phyloP scores from a whole-genome alignment of 352 stramenopile species.

The Phytophthora citricola region DNA sequence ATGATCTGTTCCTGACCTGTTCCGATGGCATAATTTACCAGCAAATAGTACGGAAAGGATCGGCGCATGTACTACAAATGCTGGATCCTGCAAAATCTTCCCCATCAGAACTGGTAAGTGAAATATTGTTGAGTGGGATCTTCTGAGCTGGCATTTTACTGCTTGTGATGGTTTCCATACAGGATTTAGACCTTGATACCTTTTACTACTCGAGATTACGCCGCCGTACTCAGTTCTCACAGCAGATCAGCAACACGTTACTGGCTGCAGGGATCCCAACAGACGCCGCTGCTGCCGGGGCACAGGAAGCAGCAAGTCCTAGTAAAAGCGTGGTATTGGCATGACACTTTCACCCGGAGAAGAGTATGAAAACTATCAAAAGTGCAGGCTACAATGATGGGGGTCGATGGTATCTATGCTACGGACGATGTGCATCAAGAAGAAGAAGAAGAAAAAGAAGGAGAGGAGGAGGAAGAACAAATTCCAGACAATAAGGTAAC shows the following conservation, averaged over 20 bases:
- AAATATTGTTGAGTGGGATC: not conserved
- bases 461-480: not conserved
- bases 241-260: conserved; percentile 61
- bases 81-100: conserved; percentile 23
- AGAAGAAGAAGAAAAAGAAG: conserved; percentile 29
- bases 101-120: conserved; percentile 25
- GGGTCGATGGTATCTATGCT: conserved; percentile 19
- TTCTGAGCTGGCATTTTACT: not conserved
- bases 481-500: not conserved
- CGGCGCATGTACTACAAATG: conserved; percentile 31
- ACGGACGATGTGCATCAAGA: conserved; percentile 30
- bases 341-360: conserved; percentile 75
- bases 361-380: conserved; percentile 78
- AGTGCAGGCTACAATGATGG: conserved; percentile 47
- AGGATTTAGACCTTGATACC: conserved; percentile 65
- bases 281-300: conserved; percentile 29
- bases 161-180: not conserved
- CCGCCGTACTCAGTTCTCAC: conserved; percentile 55
- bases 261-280: conserved; percentile 33
- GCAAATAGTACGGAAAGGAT: conserved; percentile 36
- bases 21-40: not conserved
- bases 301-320: conserved; percentile 35
- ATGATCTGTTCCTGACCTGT: not conserved
- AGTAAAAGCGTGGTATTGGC: conserved; percentile 54
- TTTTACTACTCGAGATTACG: conserved; percentile 65